These are phyloP conservation scores for Termitomyces sp. DNA, from an alignment of 768 basidiomycete species.

Conservation along the genomic window DNA sequence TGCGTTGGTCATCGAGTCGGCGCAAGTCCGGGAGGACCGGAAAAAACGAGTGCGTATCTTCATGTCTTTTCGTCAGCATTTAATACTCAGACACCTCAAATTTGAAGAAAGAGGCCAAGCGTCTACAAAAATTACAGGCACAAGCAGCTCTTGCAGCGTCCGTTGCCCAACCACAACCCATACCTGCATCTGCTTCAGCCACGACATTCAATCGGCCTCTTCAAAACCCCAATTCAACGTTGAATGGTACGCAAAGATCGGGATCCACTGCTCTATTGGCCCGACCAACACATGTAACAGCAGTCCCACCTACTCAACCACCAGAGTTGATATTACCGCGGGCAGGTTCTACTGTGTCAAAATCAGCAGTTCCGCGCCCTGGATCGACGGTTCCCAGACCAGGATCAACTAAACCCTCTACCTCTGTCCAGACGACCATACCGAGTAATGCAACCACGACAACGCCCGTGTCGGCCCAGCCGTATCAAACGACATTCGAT, in stretches of 20 bases:
- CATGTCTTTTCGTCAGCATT: background rate
- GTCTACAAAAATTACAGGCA: conserved; percentile 53
- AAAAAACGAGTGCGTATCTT: conserved; percentile 60
- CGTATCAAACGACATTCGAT: conserved; percentile 4
- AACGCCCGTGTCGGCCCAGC: conserved; percentile 25
- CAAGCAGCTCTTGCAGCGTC: conserved; percentile 21
- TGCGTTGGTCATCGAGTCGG: conserved; percentile 56
- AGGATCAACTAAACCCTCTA: conserved; percentile 18
- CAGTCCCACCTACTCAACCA: conserved; percentile 12
- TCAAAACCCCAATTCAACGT: conserved; percentile 16
- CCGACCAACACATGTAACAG: conserved; percentile 13
- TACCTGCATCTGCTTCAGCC: conserved; percentile 24
- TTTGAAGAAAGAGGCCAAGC: conserved; percentile 66
- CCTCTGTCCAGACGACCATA: conserved; percentile 16
- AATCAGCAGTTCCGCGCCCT: conserved; percentile 16
- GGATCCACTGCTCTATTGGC: conserved; percentile 18
- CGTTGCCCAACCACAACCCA: conserved; percentile 23
- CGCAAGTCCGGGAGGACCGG: conserved; percentile 72
- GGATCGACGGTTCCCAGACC: conserved; percentile 19
- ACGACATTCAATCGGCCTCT: conserved; percentile 17
- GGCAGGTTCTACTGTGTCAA: conserved; percentile 9
- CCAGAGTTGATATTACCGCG: conserved; percentile 19
- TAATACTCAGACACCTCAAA: background rate
- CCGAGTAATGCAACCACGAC: conserved; percentile 18
- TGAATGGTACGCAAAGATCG: conserved; percentile 27